Percentiles rank a stretch among this genome's conserved stretches.
phyloP scores from a whole-genome alignment of 2,329 filamentous ascomycete species.

The Diplodia scrobiculata region DNA sequence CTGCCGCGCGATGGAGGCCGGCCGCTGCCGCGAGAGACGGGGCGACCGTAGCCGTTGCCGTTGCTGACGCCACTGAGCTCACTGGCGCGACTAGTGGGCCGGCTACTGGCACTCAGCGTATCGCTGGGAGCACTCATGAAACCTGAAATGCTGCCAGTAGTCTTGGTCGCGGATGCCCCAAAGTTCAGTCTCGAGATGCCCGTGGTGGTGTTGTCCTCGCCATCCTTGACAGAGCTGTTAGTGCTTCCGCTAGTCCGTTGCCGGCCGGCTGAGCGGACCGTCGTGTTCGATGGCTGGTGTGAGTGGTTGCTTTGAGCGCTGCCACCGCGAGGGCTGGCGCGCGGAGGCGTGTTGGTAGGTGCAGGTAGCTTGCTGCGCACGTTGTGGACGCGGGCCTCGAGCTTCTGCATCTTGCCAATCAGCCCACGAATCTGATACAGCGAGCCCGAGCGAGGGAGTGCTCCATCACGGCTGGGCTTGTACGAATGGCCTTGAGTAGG shows the following conservation, averaged over 20 bases:
- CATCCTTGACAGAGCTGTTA: slow-evolving; percentile 42
- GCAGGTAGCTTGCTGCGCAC: slow-evolving; percentile 89
- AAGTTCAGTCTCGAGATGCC: slow-evolving; percentile 35
- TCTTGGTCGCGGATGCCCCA: slow-evolving; percentile 15
- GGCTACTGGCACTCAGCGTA: slow-evolving; percentile 49
- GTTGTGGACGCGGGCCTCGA: slow-evolving; percentile 89
- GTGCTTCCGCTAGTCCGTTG: slow-evolving; percentile 62
- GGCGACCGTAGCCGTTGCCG: slow-evolving; percentile 30
- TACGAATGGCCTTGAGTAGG: slow-evolving; percentile 35
- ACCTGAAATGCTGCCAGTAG: neutral
- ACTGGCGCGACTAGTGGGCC: slow-evolving; percentile 70
- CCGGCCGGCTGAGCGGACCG: slow-evolving; percentile 60
- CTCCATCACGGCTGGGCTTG: slow-evolving; percentile 49
- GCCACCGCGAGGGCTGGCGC: slow-evolving; percentile 70
- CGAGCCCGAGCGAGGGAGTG: slow-evolving; percentile 68
- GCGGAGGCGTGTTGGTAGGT: slow-evolving; percentile 74
- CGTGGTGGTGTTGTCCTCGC: slow-evolving; percentile 33
- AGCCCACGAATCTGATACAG: slow-evolving; percentile 90
- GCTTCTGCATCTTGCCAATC: slow-evolving; percentile 94
- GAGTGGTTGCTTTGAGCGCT: slow-evolving; percentile 51
- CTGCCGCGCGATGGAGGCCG: slow-evolving; percentile 18
- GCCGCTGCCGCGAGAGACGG: slow-evolving; percentile 16
- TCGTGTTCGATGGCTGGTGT: slow-evolving; percentile 59
- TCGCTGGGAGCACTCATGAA: slow-evolving; percentile 41
- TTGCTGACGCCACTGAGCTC: slow-evolving; percentile 57